Percentiles rank a stretch among this genome's conserved stretches.
Evolutionary conservation across 2,329 filamentous ascomycete species (phyloP).

Genomic region (Ophiocordyceps camponoti-leonardi): DNA sequence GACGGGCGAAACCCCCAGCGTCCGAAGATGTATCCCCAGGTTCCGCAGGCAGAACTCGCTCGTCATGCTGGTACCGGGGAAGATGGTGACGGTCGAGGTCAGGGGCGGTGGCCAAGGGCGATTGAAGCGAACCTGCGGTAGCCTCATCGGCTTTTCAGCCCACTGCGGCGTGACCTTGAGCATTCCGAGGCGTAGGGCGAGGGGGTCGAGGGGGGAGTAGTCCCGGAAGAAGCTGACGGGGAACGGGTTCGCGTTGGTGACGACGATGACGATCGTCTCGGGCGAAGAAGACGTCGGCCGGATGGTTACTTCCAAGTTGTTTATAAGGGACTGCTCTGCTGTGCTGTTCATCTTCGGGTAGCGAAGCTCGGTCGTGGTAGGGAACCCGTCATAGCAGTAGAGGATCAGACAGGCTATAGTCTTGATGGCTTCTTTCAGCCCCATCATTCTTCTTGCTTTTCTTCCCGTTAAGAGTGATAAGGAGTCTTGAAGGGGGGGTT

Average conservation of each 20-base stretch:
- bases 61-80: slow-evolving; percentile 15
- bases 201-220: slow-evolving; percentile 20
- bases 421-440: background rate
- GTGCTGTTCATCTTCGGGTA: background rate
- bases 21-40: background rate
- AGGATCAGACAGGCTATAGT: background rate
- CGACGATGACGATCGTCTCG: slow-evolving; percentile 15
- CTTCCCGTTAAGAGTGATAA: no score
- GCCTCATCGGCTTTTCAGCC: slow-evolving; percentile 10
- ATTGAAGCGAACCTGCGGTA: slow-evolving; percentile 14
- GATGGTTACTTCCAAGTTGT: slow-evolving; percentile 14
- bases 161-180: slow-evolving; percentile 15
- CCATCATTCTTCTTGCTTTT: no score
- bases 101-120: slow-evolving; percentile 17
- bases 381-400: background rate
- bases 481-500: no score
- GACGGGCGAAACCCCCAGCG: slow-evolving; percentile 5
- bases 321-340: slow-evolving; percentile 2
- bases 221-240: slow-evolving; percentile 19
- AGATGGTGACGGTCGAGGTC: slow-evolving; percentile 16
- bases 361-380: background rate
- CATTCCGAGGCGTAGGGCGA: slow-evolving; percentile 17
- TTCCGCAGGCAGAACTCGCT: slow-evolving; percentile 8
- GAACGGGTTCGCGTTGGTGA: slow-evolving; percentile 18
- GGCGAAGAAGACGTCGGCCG: slow-evolving; percentile 14